Conservation (phyloP, 495 filamentous ascomycete species). For the Podospora anserina region DNA sequence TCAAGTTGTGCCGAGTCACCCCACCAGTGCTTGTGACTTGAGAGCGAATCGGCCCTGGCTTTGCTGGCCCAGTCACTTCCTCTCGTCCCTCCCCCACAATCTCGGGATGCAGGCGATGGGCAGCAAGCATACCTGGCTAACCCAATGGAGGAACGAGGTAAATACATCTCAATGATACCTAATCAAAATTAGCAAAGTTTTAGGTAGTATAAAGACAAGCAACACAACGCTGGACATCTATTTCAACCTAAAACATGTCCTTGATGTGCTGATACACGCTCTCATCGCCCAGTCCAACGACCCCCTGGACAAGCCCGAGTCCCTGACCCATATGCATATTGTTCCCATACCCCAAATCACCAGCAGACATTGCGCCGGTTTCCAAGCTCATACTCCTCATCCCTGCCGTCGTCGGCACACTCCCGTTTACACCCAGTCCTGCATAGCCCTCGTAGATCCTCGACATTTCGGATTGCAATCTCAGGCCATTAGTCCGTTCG, state of each 20-base stretch:
- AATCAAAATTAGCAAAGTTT: too few species aligned
- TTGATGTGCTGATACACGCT: conserved; percentile 24
- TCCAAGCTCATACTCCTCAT: not conserved
- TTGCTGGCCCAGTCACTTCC: not conserved
- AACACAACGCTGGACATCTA: not conserved
- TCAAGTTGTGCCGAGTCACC: not conserved
- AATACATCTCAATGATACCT: too few species aligned
- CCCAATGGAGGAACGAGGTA: too few species aligned
- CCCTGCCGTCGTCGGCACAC: not conserved
- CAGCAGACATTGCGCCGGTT: not conserved
- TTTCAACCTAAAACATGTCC: conserved; percentile 24
- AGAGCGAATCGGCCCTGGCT: not conserved
- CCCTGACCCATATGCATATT: not conserved
- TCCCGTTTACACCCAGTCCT: conserved; percentile 7
- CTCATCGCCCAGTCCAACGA: conserved; percentile 4
- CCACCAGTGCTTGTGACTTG: not conserved
- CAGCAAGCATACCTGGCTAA: not conserved
- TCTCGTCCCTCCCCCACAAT: not conserved
- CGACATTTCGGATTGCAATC: conserved; percentile 47
- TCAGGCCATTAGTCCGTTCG: conserved; percentile 34
- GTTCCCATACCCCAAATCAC: conserved; percentile 9
- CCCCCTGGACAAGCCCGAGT: not conserved
- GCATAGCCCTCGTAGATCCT: conserved; percentile 41
- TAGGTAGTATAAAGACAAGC: not conserved
- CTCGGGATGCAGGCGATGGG: not conserved